Evolutionary conservation across 305 asterid genomes (phyloP).

Genomic region (Fraxinus floribunda): DNA sequence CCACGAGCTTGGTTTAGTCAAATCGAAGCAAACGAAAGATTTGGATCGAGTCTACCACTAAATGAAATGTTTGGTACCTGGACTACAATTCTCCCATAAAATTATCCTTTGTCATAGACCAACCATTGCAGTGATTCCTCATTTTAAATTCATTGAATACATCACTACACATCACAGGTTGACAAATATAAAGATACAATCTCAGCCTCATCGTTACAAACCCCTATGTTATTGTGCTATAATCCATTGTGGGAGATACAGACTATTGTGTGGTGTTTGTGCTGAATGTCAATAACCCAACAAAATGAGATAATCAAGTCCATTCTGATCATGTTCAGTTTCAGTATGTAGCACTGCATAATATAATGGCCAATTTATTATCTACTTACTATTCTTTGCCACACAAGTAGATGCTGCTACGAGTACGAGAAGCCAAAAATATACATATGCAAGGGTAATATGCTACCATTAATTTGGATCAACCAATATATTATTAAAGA

Average conservation of each 20-base stretch:
- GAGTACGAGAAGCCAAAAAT: background rate
- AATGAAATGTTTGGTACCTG: no score
- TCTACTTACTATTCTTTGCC: background rate
- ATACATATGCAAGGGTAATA: background rate
- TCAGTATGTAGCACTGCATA: background rate
- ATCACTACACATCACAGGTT: background rate
- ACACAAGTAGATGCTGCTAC: background rate
- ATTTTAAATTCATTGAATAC: background rate
- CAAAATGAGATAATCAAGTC: background rate
- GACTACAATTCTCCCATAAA: no score
- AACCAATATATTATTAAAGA: constrained; percentile 13
- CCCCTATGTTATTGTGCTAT: background rate
- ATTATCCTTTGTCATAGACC: background rate
- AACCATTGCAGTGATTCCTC: background rate
- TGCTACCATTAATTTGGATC: background rate
- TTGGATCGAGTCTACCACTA: no score
- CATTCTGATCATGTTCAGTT: background rate
- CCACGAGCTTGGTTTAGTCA: no score
- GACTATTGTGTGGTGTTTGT: constrained; percentile 7
- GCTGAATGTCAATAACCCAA: background rate
- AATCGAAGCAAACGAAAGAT: no score
- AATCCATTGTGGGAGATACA: background rate
- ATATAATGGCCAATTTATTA: background rate
- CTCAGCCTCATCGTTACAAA: background rate
- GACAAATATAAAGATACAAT: background rate